phyloP scores from a whole-genome alignment of 2,329 filamentous ascomycete species.

The Clarireedia paspali region DNA sequence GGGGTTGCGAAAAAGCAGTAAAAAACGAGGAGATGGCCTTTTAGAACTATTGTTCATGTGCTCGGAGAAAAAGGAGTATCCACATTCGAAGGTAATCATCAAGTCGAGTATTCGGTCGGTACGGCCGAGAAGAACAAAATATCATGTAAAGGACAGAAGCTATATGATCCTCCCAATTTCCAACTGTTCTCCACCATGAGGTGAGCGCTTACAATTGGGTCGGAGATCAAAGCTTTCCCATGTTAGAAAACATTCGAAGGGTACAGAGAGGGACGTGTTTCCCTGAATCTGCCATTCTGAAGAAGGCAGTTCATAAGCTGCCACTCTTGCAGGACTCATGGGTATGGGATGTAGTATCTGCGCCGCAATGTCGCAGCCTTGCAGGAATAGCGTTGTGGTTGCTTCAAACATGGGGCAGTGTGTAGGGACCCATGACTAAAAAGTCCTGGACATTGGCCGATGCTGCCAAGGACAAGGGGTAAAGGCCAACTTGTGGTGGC shows the following conservation, averaged over 20 bases:
- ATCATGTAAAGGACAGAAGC: neutral
- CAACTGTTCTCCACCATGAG: neutral
- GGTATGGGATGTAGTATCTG: neutral
- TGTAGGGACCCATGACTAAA: neutral
- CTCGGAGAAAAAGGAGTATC: too few relatives aligned
- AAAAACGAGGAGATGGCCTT: too few relatives aligned
- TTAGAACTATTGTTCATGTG: too few relatives aligned
- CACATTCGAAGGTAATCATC: too few relatives aligned
- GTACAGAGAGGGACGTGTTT: too few relatives aligned
- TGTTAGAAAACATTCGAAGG: too few relatives aligned
- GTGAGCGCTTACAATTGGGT: too few relatives aligned
- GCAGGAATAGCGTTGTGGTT: constrained; percentile 7
- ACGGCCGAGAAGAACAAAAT: neutral
- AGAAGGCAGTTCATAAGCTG: neutral
- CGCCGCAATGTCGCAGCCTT: constrained; percentile 3
- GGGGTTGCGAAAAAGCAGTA: too few relatives aligned
- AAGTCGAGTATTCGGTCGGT: neutral
- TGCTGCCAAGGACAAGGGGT: too few relatives aligned
- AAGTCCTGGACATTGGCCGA: neutral
- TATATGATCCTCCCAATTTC: constrained; percentile 4
- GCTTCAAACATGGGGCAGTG: neutral
- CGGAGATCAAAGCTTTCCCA: too few relatives aligned
- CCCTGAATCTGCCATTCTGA: neutral
- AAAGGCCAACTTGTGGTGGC: too few relatives aligned
- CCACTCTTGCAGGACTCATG: neutral